These are phyloP conservation scores for Aspergillus bertholletiae DNA, from an alignment of 495 filamentous ascomycete genomes.

Conservation along the genomic window DNA sequence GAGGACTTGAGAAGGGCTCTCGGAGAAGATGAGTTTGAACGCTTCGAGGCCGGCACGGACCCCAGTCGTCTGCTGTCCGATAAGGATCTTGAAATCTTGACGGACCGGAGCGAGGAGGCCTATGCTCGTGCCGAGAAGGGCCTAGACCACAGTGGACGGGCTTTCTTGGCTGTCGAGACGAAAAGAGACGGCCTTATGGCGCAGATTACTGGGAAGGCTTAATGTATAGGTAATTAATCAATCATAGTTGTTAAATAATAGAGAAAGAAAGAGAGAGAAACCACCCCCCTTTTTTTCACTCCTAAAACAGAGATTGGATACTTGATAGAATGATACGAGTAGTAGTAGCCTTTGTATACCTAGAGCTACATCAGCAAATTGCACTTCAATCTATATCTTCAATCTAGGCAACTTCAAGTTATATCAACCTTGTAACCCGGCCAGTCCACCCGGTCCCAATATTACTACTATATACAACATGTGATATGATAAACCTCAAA, in stretches of 20 bases:
- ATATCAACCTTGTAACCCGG: too few relatives aligned
- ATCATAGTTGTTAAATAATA: too few relatives aligned
- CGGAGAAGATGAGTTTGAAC: conserved; percentile 52
- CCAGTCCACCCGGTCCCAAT: too few relatives aligned
- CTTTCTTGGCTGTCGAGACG: conserved; percentile 42
- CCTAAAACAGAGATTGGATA: too few relatives aligned
- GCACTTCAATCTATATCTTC: too few relatives aligned
- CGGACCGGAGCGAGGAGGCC: conserved; percentile 82
- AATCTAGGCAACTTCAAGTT: too few relatives aligned
- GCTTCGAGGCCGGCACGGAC: conserved; percentile 52
- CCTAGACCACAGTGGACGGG: conserved; percentile 42
- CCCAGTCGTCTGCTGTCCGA: conserved; percentile 65
- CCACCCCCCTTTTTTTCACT: too few relatives aligned
- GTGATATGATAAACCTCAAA: too few relatives aligned
- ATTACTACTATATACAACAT: neutral
- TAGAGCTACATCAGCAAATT: too few relatives aligned
- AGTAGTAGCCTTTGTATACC: too few relatives aligned
- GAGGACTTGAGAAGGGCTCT: conserved; percentile 45
- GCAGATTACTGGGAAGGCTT: conserved; percentile 21
- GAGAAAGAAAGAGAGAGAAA: too few relatives aligned
- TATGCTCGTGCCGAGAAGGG: conserved; percentile 77
- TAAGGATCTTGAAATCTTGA: conserved; percentile 71
- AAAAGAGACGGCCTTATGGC: conserved; percentile 36
- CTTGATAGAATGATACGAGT: too few relatives aligned
- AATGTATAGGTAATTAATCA: neutral